Percentiles rank a stretch among this genome's conserved stretches.
Conservation (phyloP, 345 rosid genomes). For the Trapa incisa region DNA sequence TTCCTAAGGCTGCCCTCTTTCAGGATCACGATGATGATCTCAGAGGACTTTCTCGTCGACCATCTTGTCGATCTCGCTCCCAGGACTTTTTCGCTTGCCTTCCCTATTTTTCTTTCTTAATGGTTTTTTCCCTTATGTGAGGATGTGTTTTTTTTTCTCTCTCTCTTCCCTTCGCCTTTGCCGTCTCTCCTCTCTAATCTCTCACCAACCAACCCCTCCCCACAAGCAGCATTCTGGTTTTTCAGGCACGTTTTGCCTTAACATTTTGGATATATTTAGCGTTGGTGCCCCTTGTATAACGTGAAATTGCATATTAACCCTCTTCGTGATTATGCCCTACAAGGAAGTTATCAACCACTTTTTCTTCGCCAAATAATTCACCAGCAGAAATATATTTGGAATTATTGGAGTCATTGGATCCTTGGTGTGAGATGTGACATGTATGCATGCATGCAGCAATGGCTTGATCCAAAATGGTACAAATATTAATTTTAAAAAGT, state of each 20-base stretch:
- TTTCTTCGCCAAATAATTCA: too few species aligned
- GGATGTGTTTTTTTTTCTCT: background rate
- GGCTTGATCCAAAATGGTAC: too few species aligned
- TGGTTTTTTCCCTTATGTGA: background rate
- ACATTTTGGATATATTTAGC: background rate
- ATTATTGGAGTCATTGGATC: too few species aligned
- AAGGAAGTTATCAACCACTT: too few species aligned
- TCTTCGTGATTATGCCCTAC: background rate
- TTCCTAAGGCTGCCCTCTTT: constrained; percentile 34
- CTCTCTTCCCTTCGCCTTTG: background rate
- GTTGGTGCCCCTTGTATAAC: background rate
- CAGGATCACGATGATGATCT: constrained; percentile 38
- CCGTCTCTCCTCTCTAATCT: constrained; percentile 4
- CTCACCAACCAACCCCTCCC: constrained; percentile 12
- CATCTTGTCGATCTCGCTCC: constrained; percentile 18
- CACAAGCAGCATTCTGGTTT: constrained; percentile 1
- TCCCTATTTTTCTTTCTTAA: constrained; percentile 1
- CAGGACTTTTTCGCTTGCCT: background rate
- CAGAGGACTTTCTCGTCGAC: constrained; percentile 64
- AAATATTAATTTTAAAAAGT: too few species aligned
- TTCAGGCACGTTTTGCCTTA: background rate
- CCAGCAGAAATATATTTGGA: too few species aligned
- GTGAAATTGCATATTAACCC: background rate
- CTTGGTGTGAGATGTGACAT: too few species aligned
- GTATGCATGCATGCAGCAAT: too few species aligned